These are phyloP conservation scores for Cucurbita pepo DNA, from an alignment of 306 rosid species.

Conservation along the genomic window DNA sequence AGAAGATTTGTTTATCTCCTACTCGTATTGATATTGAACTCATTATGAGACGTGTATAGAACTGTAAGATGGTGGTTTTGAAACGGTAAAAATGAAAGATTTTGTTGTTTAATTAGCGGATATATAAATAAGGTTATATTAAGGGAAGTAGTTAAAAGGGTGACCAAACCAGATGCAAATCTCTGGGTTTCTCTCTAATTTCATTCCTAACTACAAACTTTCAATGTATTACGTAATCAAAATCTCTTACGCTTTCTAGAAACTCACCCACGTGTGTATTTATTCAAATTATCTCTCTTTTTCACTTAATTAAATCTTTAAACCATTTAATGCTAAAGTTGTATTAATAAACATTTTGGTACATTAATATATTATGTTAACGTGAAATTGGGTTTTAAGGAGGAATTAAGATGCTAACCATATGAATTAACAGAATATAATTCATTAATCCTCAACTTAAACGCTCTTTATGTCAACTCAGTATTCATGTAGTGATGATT, in stretches of 20 bases:
- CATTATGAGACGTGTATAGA: too few species aligned
- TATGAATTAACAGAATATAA: too few species aligned
- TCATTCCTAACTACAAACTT: slow-evolving; percentile 71
- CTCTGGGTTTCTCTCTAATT: neutral
- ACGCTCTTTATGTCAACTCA: neutral
- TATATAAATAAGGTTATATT: neutral
- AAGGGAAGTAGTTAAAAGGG: slow-evolving; percentile 52
- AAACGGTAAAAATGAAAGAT: neutral
- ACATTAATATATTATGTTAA: too few species aligned
- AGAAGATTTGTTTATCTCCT: too few species aligned
- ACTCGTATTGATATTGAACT: too few species aligned
- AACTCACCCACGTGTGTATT: neutral
- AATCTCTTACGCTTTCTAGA: neutral
- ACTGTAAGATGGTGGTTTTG: neutral
- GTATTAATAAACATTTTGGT: too few species aligned
- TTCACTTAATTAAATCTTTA: too few species aligned
- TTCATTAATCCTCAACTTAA: neutral
- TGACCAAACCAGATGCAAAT: slow-evolving; percentile 36
- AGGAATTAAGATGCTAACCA: too few species aligned
- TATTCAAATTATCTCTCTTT: neutral
- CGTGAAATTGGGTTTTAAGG: too few species aligned
- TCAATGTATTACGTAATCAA: slow-evolving; percentile 5
- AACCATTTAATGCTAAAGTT: too few species aligned
- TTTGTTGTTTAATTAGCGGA: neutral
- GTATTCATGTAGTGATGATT: neutral